Base-by-base conservation (phyloP, 139 green algal species). In the Coelastrella sp. region DNA sequence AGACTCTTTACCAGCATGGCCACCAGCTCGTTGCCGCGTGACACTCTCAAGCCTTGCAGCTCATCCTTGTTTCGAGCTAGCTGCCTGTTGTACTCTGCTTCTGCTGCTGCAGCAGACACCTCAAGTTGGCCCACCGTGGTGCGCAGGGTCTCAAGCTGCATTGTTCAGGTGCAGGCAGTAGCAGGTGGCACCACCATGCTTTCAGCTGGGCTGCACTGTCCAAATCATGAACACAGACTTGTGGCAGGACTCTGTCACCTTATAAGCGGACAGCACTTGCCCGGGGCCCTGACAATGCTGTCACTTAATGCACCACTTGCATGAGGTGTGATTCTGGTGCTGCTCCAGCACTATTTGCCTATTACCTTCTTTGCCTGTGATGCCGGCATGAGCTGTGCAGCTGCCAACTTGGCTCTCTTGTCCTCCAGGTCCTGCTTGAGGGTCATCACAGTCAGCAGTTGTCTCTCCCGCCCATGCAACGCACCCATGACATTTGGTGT, bases 71-170 rank as follows among this genome's bases (percentile, higher is more conserved):
- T 91, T 17, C 81, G 80, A 17, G 22, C 68, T 70, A 86, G 56
- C 80, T 87, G 80, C 68, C 88, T 70, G 35, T 76, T 74, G 70
- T 91, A 91, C 80, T 83, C 81, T n/a, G 68, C 88, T 58, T 87
- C 81, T 7, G 88, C 88, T 59, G 88, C 88, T 27, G 88, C 80
- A 58, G 59, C 56, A 12, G 88, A 82, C 80, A 79, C 88, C 88
- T 91, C 88, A n/a, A 88, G 59, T 58, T 73, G 65, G 7, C 27
- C 80, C 9, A 83, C 80, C n/a, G 35, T 19, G 8, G 8, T 74
- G 10, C 88, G 80, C 80, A 91, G 81, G n/a, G 25, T 14, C 7
- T 91, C 87, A 61, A 91, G 27, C 78, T 87, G 87, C 68, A 76
- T 6, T 22, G 63, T 49, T 49, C 35, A 49, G 35, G 35, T 49